Evolutionary conservation across 352 stramenopile genomes (phyloP), one percentile per base, ranked within the genome.

Genomic region (Bremia lactucae): DNA sequence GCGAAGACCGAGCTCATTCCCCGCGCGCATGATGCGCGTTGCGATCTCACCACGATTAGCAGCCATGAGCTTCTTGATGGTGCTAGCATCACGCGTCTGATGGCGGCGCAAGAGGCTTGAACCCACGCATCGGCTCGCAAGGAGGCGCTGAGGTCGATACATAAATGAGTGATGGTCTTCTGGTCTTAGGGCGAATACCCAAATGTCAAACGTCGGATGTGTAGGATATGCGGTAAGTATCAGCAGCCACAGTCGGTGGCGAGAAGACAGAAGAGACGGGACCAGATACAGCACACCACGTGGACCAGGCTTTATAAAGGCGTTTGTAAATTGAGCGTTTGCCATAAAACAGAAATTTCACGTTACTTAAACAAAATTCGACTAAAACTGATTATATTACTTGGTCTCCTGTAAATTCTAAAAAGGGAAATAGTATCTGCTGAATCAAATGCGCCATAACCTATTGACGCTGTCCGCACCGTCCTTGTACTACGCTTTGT

Each of bases 21-120:
- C 77, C 0, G 94, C 91, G 37, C 95, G 82, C 72, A 96, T 96
- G 53, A 99, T 97, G 15, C 95, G 83, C 29, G 93, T 95, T 7
- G 95, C 95, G 67, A 99, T 98, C 66, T 99, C 96, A 23, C 95
- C 96, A 22, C 96, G 89, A 75, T 99, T 99, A 23, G 95, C 95
- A 6, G 92, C 92, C 78, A 99, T 83, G 34, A 99, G 60, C 61
- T 98, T 98, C 41, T 91, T 92, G 68, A 98, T 89, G 26, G 65
- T 79, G 58, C 69, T 75, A 45, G 70, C 68, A 52, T 83, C 65
- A 38, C 72, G 72, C 42, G 59, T 60, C 48, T 65, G 28, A 26
- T 61, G 37, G 39, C 50, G 19, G 46, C 47, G 49, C 31, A 42
- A 39, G 41, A 61, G 52, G 42, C 36, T 52, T 1, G 44, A 37